These are phyloP conservation scores for Fusarium staphyleae DNA, from an alignment of 2,329 filamentous ascomycete genomes.

Conservation along the genomic window DNA sequence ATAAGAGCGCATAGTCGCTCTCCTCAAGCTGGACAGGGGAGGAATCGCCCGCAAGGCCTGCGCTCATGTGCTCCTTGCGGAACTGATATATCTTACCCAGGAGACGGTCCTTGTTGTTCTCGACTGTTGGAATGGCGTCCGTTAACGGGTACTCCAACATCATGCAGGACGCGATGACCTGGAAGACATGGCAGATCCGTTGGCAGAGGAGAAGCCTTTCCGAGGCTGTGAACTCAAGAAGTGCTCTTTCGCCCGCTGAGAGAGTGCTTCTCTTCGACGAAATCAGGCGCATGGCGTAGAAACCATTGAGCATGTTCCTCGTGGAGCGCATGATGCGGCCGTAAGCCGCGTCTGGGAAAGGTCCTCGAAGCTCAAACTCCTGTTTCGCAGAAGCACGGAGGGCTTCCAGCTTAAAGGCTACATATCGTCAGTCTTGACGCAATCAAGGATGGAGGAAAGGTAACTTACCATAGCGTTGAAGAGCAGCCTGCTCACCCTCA, in stretches of 20 bases:
- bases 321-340: slow-evolving; percentile 80
- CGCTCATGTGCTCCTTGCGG: slow-evolving; percentile 68
- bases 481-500: slow-evolving; percentile 83
- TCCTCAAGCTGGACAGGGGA: slow-evolving; percentile 62
- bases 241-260: slow-evolving; percentile 79
- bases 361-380: slow-evolving; percentile 88
- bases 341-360: slow-evolving; percentile 80
- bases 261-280: slow-evolving; percentile 80
- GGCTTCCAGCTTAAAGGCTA: slow-evolving; percentile 73
- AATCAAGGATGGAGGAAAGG: too few relatives aligned
- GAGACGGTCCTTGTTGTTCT: slow-evolving; percentile 79
- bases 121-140: slow-evolving; percentile 84
- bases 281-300: slow-evolving; percentile 95
- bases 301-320: slow-evolving; percentile 85
- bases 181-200: slow-evolving; percentile 86
- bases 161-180: slow-evolving; percentile 89
- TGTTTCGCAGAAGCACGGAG: slow-evolving; percentile 76
- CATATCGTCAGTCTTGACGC: not conserved
- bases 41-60: slow-evolving; percentile 34
- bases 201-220: slow-evolving; percentile 85
- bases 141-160: slow-evolving; percentile 94
- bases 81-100: slow-evolving; percentile 90
- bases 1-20: slow-evolving; percentile 87
- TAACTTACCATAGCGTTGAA: slow-evolving; percentile 74
- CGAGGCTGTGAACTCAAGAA: slow-evolving; percentile 78